These are phyloP conservation scores for Penicillium sp. DNA, from an alignment of 2,329 filamentous ascomycete species.

Conservation along the genomic window DNA sequence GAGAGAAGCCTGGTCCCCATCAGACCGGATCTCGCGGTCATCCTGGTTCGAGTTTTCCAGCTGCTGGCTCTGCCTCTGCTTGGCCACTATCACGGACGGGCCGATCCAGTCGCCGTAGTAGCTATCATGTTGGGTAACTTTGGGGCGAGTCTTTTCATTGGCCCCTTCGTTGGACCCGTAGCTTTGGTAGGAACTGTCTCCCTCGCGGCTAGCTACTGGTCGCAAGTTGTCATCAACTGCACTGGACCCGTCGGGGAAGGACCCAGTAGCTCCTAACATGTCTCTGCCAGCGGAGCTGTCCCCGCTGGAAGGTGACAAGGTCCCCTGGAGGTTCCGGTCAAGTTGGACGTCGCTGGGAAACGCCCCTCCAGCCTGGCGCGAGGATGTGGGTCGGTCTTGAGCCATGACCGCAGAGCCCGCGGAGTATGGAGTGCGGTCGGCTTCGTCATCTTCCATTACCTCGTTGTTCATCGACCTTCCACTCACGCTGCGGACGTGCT, in stretches of 20 bases:
- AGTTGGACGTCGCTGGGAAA: slow-evolving; percentile 94
- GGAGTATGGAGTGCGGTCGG: slow-evolving; percentile 63
- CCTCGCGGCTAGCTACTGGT: slow-evolving; percentile 21
- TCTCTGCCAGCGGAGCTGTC: slow-evolving; percentile 69
- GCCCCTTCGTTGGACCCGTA: slow-evolving; percentile 6
- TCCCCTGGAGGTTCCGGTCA: slow-evolving; percentile 77
- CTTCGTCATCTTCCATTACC: slow-evolving; percentile 71
- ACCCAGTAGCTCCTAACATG: slow-evolving; percentile 57
- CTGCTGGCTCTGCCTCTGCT: slow-evolving; percentile 20
- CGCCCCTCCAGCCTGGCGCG: slow-evolving; percentile 84
- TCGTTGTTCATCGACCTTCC: slow-evolving; percentile 69
- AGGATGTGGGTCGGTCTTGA: slow-evolving; percentile 37
- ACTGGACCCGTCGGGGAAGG: slow-evolving; percentile 49
- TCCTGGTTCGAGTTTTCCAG: slow-evolving; percentile 6
- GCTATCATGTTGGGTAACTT: slow-evolving; percentile 33
- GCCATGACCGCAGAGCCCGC: slow-evolving; percentile 48
- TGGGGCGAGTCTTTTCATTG: slow-evolving; percentile 7
- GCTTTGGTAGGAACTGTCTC: slow-evolving; percentile 12
- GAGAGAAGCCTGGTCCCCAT: slow-evolving; percentile 15
- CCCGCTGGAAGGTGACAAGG: slow-evolving; percentile 76
- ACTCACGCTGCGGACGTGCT: slow-evolving; percentile 75
- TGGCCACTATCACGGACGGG: slow-evolving; percentile 33
- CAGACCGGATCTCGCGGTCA: slow-evolving; percentile 16
- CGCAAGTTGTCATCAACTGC: slow-evolving; percentile 35
- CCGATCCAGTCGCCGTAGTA: slow-evolving; percentile 56